These are phyloP conservation scores for Xerophyta viscosa DNA, from an alignment of 106 monocot genomes.

Conservation along the genomic window DNA sequence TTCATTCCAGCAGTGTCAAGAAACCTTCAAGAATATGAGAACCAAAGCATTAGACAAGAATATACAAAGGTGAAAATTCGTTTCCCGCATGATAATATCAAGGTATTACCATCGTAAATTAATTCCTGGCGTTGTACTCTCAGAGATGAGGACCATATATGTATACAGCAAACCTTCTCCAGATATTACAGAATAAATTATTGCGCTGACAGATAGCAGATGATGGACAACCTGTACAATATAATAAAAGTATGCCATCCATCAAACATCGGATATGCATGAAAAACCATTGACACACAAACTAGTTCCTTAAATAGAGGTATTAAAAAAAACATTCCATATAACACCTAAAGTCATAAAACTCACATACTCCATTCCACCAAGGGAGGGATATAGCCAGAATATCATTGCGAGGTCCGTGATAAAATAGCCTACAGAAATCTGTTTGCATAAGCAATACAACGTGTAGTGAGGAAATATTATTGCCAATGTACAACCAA, in stretches of 20 bases:
- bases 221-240: conserved; percentile 65
- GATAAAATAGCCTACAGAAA: conserved; percentile 82
- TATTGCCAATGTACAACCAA: not conserved
- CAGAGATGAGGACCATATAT: conserved; percentile 73
- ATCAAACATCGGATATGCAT: too few species aligned
- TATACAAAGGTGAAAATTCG: too few species aligned
- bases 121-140: conserved; percentile 63
- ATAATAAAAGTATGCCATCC: too few species aligned
- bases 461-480: not conserved
- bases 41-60: too few species aligned
- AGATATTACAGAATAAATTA: conserved; percentile 48
- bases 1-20: too few species aligned
- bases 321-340: too few species aligned
- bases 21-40: too few species aligned
- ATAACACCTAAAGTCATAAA: too few species aligned
- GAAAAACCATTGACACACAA: too few species aligned
- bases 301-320: too few species aligned
- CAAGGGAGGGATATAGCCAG: conserved; percentile 81
- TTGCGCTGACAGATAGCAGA: conserved; percentile 38
- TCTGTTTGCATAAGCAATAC: conserved; percentile 26
- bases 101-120: conserved; percentile 90
- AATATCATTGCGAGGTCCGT: conserved; percentile 74
- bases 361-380: conserved; percentile 91
- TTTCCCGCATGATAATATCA: too few species aligned
- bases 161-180: conserved; percentile 68